Percentiles rank a stretch among this genome's conserved stretches.
phyloP scores from a whole-genome alignment of 352 stramenopile species.

The Phytophthora vignae region DNA sequence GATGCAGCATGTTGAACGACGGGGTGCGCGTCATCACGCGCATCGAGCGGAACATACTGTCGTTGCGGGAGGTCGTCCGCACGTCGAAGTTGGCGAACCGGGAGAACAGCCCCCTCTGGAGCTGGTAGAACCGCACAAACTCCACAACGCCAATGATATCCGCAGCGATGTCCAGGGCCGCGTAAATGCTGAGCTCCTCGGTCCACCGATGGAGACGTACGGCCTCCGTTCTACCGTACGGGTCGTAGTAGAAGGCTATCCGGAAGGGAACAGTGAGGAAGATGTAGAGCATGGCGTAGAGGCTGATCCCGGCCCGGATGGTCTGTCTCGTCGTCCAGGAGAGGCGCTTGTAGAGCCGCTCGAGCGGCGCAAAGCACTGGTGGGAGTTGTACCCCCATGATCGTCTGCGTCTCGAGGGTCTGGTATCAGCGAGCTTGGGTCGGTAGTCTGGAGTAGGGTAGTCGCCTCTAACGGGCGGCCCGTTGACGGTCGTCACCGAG shows the following conservation, averaged over 20 bases:
- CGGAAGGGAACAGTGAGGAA: constrained; percentile 34
- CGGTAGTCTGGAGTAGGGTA: not conserved
- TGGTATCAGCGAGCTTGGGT: too few relatives aligned
- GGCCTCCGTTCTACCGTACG: not conserved
- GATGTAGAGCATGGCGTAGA: constrained; percentile 27
- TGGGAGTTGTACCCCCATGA: too few relatives aligned
- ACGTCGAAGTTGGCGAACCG: constrained; percentile 19
- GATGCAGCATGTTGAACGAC: constrained; percentile 12
- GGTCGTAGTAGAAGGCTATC: constrained; percentile 35
- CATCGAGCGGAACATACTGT: not conserved
- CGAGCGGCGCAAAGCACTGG: not conserved
- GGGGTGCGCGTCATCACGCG: constrained; percentile 1
- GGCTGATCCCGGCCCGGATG: constrained; percentile 13
- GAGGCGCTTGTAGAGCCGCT: constrained; percentile 6
- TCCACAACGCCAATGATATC: constrained; percentile 24
- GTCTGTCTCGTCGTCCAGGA: constrained; percentile 25
- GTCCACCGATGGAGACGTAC: constrained; percentile 13
- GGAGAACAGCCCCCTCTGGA: constrained; percentile 9
- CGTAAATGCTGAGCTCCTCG: constrained; percentile 18
- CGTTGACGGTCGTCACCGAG: not conserved
- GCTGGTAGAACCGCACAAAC: constrained; percentile 26
- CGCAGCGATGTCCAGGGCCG: constrained; percentile 14
- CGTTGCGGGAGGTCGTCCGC: not conserved
- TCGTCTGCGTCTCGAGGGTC: too few relatives aligned
- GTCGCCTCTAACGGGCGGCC: not conserved